A percentile compares a stretch with the other conserved stretches of the same genome.
Conservation (phyloP, 257 asterid species). For the Solanum tacnaense region DNA sequence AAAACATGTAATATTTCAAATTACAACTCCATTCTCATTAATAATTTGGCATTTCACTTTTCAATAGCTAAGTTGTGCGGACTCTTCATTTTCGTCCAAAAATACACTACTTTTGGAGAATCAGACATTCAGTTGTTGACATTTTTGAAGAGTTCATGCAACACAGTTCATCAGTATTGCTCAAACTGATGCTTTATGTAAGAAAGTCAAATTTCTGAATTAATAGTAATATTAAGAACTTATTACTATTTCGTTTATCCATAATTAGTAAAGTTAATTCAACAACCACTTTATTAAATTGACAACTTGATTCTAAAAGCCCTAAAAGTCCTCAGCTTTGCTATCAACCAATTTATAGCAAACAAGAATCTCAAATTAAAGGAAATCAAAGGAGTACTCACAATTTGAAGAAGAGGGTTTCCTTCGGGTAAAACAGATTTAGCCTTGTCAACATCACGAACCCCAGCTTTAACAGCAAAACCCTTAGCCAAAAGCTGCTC, state of each 20-base stretch:
- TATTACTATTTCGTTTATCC: not conserved
- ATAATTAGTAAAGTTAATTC: not conserved
- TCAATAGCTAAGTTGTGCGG: not conserved
- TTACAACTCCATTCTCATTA: not conserved
- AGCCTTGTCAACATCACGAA: constrained; percentile 76
- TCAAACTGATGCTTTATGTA: not conserved
- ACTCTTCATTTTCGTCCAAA: not conserved
- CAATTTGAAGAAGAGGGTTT: constrained; percentile 71
- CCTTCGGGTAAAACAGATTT: constrained; percentile 44
- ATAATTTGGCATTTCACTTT: not conserved
- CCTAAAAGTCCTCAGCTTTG: not conserved
- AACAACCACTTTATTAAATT: not conserved
- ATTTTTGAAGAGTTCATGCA: not conserved
- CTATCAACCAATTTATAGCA: not conserved
- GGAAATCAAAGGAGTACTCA: constrained; percentile 21
- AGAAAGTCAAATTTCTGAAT: not conserved
- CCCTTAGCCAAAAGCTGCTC: constrained; percentile 88
- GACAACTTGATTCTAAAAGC: not conserved
- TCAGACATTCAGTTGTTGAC: not conserved
- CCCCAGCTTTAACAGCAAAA: constrained; percentile 87
- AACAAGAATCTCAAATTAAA: not conserved
- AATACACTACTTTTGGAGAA: not conserved
- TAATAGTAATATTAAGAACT: not conserved
- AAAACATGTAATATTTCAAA: not conserved
- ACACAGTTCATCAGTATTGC: not conserved